Evolutionary conservation across 2,329 filamentous ascomycete species (phyloP).

Genomic region (Cadophora luteo-olivacea): DNA sequence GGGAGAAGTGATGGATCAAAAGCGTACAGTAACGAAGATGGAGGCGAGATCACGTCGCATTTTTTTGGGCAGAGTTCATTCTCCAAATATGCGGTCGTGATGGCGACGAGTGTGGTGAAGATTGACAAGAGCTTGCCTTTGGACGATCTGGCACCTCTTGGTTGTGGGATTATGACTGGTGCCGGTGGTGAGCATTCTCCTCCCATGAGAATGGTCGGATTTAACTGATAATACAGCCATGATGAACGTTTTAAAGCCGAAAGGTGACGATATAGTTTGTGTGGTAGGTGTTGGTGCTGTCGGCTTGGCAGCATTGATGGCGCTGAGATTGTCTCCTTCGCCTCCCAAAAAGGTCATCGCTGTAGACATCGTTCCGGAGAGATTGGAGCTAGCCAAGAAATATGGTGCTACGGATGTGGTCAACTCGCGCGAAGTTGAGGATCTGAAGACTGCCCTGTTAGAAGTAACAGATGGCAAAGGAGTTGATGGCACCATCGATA

Average conservation of each 20-base stretch:
- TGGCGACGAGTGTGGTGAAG: slow-evolving; percentile 38
- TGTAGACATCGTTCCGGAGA: slow-evolving; percentile 51
- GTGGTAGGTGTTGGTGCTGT: slow-evolving; percentile 51
- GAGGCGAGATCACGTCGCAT: slow-evolving; percentile 37
- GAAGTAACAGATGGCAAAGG: slow-evolving; percentile 29
- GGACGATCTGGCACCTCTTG: slow-evolving; percentile 48
- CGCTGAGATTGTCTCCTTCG: slow-evolving; percentile 40
- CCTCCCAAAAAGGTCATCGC: slow-evolving; percentile 48
- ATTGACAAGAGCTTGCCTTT: slow-evolving; percentile 40
- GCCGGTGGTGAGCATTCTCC: slow-evolving; percentile 41
- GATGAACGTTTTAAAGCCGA: slow-evolving; percentile 45
- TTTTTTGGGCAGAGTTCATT: slow-evolving; percentile 47
- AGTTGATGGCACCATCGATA: slow-evolving; percentile 31
- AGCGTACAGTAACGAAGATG: slow-evolving; percentile 26
- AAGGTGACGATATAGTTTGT: slow-evolving; percentile 43
- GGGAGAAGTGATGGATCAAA: slow-evolving; percentile 34
- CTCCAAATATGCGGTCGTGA: slow-evolving; percentile 39
- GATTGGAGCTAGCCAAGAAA: slow-evolving; percentile 51
- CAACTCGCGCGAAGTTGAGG: slow-evolving; percentile 27
- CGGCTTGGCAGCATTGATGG: slow-evolving; percentile 50
- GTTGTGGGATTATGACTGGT: slow-evolving; percentile 53
- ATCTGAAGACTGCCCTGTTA: slow-evolving; percentile 26
- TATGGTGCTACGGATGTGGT: slow-evolving; percentile 49
- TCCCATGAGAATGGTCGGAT: background rate
- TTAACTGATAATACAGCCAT: slow-evolving; percentile 41